These are phyloP conservation scores for Colletotrichum sp. DNA, from an alignment of 2,329 filamentous ascomycete species.

Conservation along the genomic window DNA sequence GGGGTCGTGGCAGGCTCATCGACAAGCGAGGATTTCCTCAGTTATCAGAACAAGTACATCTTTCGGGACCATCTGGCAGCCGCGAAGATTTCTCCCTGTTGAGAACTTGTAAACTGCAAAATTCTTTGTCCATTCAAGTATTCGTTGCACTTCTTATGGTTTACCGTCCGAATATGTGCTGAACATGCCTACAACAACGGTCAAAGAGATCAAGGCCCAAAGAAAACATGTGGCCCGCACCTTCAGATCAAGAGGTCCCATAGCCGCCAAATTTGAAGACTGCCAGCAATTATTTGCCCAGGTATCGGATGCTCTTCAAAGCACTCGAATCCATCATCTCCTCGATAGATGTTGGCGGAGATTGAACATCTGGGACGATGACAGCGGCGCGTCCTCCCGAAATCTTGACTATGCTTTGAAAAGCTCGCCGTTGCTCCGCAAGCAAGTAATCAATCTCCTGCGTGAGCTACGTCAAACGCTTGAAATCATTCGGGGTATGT, in stretches of 20 bases:
- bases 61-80: too few species aligned
- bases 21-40: too few species aligned
- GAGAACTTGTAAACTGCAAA: too few species aligned
- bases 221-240: background rate
- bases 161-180: too few species aligned
- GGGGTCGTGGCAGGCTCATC: rapidly evolving
- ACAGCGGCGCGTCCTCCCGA: background rate
- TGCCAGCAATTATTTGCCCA: background rate
- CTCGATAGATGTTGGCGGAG: background rate
- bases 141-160: too few species aligned
- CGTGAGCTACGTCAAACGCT: background rate
- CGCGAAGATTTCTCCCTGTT: too few species aligned
- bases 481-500: background rate
- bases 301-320: background rate
- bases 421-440: background rate
- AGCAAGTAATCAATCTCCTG: background rate
- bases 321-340: background rate
- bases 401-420: background rate
- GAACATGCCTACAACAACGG: too few species aligned
- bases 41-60: too few species aligned
- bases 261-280: background rate
- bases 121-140: too few species aligned
- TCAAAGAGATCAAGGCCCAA: background rate
- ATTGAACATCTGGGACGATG: background rate
- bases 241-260: background rate